Evolutionary conservation across 2,329 filamentous ascomycete genomes (phyloP).

Genomic region (Byssothecium circinans): DNA sequence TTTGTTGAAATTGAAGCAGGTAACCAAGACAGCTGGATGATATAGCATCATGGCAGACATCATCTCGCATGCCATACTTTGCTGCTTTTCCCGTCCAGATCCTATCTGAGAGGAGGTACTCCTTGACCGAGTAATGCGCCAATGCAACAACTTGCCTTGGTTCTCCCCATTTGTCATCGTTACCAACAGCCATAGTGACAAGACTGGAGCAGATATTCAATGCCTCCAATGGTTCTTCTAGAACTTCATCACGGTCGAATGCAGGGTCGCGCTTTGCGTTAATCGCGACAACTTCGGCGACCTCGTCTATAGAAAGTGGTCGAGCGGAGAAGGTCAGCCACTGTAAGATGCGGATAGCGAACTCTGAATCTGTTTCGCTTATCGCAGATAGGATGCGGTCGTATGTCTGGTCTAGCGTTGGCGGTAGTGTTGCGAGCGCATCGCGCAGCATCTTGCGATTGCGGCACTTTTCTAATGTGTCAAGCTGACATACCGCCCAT

Average conservation of each 20-base stretch:
- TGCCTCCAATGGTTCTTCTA: conserved; percentile 37
- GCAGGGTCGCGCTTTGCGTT: conserved; percentile 24
- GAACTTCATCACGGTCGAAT: conserved; percentile 39
- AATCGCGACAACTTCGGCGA: conserved; percentile 30
- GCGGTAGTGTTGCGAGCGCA: conserved; percentile 22
- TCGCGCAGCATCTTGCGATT: conserved; percentile 20
- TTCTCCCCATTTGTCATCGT: background rate
- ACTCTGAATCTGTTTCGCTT: conserved; percentile 13
- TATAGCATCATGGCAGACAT: conserved; percentile 22
- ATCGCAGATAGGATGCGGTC: conserved; percentile 29
- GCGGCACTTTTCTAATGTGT: conserved; percentile 21
- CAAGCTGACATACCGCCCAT: conserved; percentile 31
- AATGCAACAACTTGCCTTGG: conserved; percentile 15
- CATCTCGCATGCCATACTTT: conserved; percentile 26
- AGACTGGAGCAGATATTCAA: conserved; percentile 38
- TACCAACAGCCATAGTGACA: conserved; percentile 21
- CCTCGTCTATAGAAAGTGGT: conserved; percentile 24
- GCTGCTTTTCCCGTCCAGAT: conserved; percentile 19
- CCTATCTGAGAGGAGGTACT: conserved; percentile 36
- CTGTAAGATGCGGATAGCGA: conserved; percentile 25
- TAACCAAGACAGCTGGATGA: conserved; percentile 28
- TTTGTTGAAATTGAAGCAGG: conserved; percentile 24
- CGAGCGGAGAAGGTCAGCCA: conserved; percentile 28
- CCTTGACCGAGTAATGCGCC: conserved; percentile 42
- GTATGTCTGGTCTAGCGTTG: conserved; percentile 32